Conservation (phyloP, 2,329 filamentous ascomycete species). For the Alternaria triticina region DNA sequence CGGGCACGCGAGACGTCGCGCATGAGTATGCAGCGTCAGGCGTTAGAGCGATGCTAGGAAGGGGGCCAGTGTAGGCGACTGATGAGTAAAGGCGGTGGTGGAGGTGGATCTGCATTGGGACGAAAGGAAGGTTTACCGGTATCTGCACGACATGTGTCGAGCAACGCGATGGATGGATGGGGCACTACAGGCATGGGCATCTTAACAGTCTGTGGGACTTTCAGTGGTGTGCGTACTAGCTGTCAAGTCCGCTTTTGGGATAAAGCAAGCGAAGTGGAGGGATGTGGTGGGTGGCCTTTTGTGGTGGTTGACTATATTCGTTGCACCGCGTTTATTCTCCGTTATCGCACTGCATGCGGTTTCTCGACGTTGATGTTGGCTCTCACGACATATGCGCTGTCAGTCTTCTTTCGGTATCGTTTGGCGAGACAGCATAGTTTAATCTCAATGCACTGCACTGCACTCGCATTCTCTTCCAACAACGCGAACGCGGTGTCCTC, state of each 20-base stretch:
- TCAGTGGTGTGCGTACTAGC: background rate
- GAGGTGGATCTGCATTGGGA: background rate
- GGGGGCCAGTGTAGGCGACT: constrained; percentile 29
- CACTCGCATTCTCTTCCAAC: background rate
- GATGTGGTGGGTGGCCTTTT: background rate
- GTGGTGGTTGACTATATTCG: background rate
- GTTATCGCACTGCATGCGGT: constrained; percentile 1
- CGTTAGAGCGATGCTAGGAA: constrained; percentile 36
- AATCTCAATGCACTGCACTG: background rate
- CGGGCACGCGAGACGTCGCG: constrained; percentile 5
- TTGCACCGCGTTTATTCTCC: background rate
- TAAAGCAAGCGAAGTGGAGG: background rate
- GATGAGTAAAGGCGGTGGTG: background rate
- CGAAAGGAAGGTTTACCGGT: constrained; percentile 8
- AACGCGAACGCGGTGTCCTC: background rate
- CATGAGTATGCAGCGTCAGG: constrained; percentile 31
- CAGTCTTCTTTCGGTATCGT: background rate
- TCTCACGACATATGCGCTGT: constrained; percentile 5
- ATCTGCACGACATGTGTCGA: constrained; percentile 11
- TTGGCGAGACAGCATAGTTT: background rate
- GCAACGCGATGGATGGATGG: constrained; percentile 9
- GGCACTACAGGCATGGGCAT: constrained; percentile 6
- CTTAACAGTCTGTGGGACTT: background rate
- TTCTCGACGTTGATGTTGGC: background rate
- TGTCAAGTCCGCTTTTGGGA: background rate